phyloP scores from a whole-genome alignment of 495 filamentous ascomycete species.

The Extremus antarcticus region DNA sequence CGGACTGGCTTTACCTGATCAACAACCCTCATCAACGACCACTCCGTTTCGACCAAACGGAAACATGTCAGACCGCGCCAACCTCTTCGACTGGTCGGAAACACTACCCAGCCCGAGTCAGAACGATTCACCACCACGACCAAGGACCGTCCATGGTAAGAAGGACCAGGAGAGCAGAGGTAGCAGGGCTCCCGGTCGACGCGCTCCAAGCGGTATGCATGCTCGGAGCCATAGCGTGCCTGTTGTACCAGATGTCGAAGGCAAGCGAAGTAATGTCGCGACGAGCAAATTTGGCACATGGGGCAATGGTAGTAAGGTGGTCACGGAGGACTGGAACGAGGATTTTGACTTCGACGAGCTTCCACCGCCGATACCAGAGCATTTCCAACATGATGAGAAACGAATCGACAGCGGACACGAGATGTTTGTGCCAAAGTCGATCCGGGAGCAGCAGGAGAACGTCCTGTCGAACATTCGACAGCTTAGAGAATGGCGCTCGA shows the following conservation, averaged over 20 bases:
- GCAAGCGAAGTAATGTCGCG: slow-evolving; percentile 44
- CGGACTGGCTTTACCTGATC: not conserved
- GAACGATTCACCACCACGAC: slow-evolving; percentile 46
- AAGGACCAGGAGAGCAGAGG: slow-evolving; percentile 62
- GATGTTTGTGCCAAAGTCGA: slow-evolving; percentile 32
- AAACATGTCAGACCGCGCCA: slow-evolving; percentile 33
- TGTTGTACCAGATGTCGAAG: slow-evolving; percentile 55
- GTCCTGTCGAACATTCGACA: slow-evolving; percentile 34
- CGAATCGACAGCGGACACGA: slow-evolving; percentile 29
- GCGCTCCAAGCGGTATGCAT: slow-evolving; percentile 66
- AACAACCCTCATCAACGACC: not conserved
- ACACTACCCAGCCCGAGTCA: slow-evolving; percentile 45
- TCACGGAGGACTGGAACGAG: slow-evolving; percentile 36
- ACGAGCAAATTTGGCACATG: slow-evolving; percentile 80
- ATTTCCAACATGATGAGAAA: slow-evolving; percentile 6
- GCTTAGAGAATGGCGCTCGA: slow-evolving; percentile 31
- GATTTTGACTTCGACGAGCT: slow-evolving; percentile 33
- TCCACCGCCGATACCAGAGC: not conserved
- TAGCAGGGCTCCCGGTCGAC: slow-evolving; percentile 62
- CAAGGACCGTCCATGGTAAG: slow-evolving; percentile 85
- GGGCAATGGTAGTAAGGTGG: slow-evolving; percentile 70
- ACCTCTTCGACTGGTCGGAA: slow-evolving; percentile 84
- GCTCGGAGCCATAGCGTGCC: slow-evolving; percentile 95
- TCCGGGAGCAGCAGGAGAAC: slow-evolving; percentile 32
- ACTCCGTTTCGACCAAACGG: slow-evolving; percentile 9